Evolutionary conservation across 768 basidiomycete species (phyloP), one percentile per base, ranked within the genome.

Genomic region (Lepiota brunneoincarnata): DNA sequence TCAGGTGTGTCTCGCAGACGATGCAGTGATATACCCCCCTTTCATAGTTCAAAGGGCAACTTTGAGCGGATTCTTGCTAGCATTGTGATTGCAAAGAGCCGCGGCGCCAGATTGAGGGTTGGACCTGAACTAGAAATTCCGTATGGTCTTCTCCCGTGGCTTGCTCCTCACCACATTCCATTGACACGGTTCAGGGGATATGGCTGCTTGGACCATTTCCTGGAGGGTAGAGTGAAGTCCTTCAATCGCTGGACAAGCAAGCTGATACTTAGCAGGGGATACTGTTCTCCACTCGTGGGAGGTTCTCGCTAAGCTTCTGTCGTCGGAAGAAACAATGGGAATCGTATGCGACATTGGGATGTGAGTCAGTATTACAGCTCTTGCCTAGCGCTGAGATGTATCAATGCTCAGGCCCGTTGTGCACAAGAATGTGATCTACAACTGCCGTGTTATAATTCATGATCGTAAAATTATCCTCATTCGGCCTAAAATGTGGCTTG

Each of bases 401-500:
- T 18, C 39, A 23, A n/a, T 31, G 7, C 43, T 35, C 56, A 99
- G 96, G 96, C 96, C 97, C 1, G 82, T 99, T 51, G 81, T 88
- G 1, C 97, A 99, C 80, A 98, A 98, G 80, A 98, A 97, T 66
- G 93, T 94, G 43, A 95, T 89, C 59, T 98, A 98, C 74, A 99
- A 99, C 65, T 97, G 93, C 68, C 87, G 97, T 17, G 78, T 98
- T 34, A 87, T 98, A 66, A 83, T 95, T 39, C 81, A 93, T 64
- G 78, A 94, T 70, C 78, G 83, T 51, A 81, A 91, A 72, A 94
- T 99, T 56, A 72, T 98, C 1, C 83, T 98, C 58, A 98, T 99
- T 59, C 85, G 97, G 20, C 97, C 97, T 0, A 99, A 98, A 75
- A 95, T 99, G 95, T 99, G 97, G 97, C 77, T 99, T 41, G 97